These are phyloP conservation scores for Daldinia bambusicola DNA, from an alignment of 495 filamentous ascomycete species.

Conservation along the genomic window DNA sequence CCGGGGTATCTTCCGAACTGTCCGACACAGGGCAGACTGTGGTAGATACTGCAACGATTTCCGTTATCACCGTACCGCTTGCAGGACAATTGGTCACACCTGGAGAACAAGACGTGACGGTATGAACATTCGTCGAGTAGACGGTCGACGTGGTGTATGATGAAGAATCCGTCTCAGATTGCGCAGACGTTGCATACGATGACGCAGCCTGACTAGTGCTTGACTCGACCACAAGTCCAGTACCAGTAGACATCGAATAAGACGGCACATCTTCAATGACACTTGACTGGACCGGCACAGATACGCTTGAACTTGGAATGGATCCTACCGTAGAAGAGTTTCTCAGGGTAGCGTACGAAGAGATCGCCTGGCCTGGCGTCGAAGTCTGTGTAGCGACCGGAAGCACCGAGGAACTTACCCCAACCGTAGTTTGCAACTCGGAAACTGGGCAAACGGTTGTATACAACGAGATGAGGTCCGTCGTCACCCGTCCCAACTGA, in stretches of 20 bases:
- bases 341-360: slow-evolving; percentile 44
- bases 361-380: slow-evolving; percentile 16
- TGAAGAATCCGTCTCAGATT: slow-evolving; percentile 25
- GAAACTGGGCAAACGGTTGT: slow-evolving; percentile 70
- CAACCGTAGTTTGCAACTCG: slow-evolving; percentile 45
- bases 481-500: slow-evolving; percentile 61
- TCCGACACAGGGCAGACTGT: slow-evolving; percentile 46
- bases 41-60: slow-evolving; percentile 45
- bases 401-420: slow-evolving; percentile 29
- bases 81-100: slow-evolving; percentile 65
- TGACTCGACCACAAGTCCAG: slow-evolving; percentile 40
- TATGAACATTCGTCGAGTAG: slow-evolving; percentile 63
- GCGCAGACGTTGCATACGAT: slow-evolving; percentile 15
- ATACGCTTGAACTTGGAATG: slow-evolving; percentile 43
- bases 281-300: slow-evolving; percentile 40
- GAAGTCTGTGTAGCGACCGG: slow-evolving; percentile 37
- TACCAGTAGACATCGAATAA: slow-evolving; percentile 29
- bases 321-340: slow-evolving; percentile 37
- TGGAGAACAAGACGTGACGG: slow-evolving; percentile 62
- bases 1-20: slow-evolving; percentile 15
- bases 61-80: slow-evolving; percentile 46
- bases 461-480: slow-evolving; percentile 65
- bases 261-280: slow-evolving; percentile 21
- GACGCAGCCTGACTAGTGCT: slow-evolving; percentile 17
- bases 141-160: slow-evolving; percentile 57